Percentiles rank a stretch among this genome's conserved stretches.
phyloP scores from a whole-genome alignment of 192 early-diverging fungal genomes.

The Rhizophagus prolifer region DNA sequence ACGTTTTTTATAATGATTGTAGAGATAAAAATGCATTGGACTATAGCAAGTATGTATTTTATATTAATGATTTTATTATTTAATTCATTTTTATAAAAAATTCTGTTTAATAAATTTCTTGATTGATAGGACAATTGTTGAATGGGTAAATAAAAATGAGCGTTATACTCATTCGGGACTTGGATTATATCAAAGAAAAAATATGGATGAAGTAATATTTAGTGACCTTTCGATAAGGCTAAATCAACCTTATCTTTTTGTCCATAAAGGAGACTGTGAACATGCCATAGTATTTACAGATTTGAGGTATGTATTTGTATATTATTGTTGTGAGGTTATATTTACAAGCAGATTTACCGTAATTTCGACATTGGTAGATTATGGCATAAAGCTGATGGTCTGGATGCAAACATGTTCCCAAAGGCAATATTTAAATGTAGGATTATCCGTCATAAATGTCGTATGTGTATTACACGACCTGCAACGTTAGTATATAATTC shows the following conservation, averaged over 20 bases:
- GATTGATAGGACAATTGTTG: slow-evolving; percentile 55
- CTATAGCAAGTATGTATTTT: slow-evolving; percentile 57
- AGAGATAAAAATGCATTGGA: slow-evolving; percentile 58
- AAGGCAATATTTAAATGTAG: slow-evolving; percentile 54
- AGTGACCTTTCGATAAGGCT: slow-evolving; percentile 62
- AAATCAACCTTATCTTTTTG: slow-evolving; percentile 67
- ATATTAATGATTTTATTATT: not conserved
- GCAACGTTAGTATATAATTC: slow-evolving; percentile 36
- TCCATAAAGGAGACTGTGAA: slow-evolving; percentile 80
- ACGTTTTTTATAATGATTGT: slow-evolving; percentile 71
- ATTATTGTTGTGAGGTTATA: not conserved
- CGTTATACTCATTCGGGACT: slow-evolving; percentile 51
- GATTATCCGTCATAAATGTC: slow-evolving; percentile 56
- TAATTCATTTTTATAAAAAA: not conserved
- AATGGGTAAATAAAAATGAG: slow-evolving; percentile 63
- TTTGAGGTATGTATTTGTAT: slow-evolving; percentile 44
- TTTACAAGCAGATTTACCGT: not conserved
- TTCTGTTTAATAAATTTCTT: not conserved
- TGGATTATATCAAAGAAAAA: slow-evolving; percentile 43
- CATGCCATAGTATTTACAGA: slow-evolving; percentile 71
- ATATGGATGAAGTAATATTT: slow-evolving; percentile 64
- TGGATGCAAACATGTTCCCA: slow-evolving; percentile 48
- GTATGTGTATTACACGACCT: slow-evolving; percentile 57
- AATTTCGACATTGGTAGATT: too few species aligned
- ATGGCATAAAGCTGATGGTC: slow-evolving; percentile 42